phyloP scores from a whole-genome alignment of 768 basidiomycete species.

The Rhizopogon rudus region DNA sequence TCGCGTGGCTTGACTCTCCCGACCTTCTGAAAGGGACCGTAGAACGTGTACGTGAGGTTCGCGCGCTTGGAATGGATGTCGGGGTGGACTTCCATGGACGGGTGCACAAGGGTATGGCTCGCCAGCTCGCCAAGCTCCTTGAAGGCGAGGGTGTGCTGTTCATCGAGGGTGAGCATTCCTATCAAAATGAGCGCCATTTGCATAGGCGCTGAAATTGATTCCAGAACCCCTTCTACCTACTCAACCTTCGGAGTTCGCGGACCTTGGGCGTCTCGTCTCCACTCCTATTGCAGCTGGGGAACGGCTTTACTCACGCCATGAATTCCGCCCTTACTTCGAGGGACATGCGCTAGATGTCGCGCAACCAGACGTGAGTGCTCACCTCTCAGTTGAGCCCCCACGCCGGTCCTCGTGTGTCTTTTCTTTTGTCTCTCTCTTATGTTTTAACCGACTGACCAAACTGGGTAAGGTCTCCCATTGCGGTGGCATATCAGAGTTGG shows the following conservation, averaged over 20 bases:
- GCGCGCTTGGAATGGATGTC: conserved; percentile 53
- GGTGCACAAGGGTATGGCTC: conserved; percentile 65
- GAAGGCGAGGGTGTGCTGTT: conserved; percentile 59
- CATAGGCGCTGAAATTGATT: not conserved
- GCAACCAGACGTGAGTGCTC: conserved; percentile 54
- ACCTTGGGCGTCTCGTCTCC: conserved; percentile 47
- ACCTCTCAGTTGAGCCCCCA: not conserved
- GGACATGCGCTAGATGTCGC: conserved; percentile 60
- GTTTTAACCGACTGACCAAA: not conserved
- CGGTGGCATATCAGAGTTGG: conserved; percentile 56
- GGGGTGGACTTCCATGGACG: conserved; percentile 70
- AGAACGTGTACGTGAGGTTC: conserved; percentile 46
- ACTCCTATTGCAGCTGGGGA: conserved; percentile 65
- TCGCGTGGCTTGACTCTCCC: conserved; percentile 63
- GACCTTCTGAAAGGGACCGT: conserved; percentile 44
- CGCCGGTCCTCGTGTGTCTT: not conserved
- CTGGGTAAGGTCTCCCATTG: conserved; percentile 46
- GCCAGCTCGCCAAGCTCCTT: conserved; percentile 56
- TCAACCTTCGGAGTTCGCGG: conserved; percentile 57
- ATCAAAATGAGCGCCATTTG: not conserved
- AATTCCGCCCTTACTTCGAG: conserved; percentile 64
- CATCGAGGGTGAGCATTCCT: conserved; percentile 45
- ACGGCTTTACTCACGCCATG: conserved; percentile 55
- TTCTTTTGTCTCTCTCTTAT: not conserved
- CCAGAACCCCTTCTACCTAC: conserved; percentile 55